Evolutionary conservation across 208 protist species (phyloP), one percentile per base, ranked within the genome.

Genomic region (Trypanosoma boissoni): DNA sequence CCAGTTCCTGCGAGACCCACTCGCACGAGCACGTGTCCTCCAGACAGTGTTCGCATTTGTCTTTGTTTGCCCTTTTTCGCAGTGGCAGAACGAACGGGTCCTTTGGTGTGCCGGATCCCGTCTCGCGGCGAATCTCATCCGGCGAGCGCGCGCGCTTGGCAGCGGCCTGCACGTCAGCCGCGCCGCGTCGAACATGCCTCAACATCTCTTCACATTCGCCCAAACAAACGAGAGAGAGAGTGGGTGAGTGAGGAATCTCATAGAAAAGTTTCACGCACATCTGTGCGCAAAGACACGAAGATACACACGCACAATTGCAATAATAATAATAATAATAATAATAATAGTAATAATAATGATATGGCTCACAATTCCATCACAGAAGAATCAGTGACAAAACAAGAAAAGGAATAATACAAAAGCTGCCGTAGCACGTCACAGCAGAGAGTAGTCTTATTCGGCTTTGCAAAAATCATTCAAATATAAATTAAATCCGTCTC

Each of bases 11-110:
- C 23, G 9, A 18, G 5, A 94, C 70, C 68, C 74, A 83, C 6
- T 44, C 12, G 58, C 88, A 94, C 28, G 66, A 44, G 59, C 88
- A 94, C 16, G 26, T 49, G 0, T 56, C 18, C 6, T 45, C 56
- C 3, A 63, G 27, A 55, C 88, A 94, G 68, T 88, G 76, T 1
- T 77, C 28, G 48, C 88, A 94, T 3, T 58, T 56, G 24, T 64
- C 74, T 2, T 14, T 16, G 50, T 94, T 94, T 0, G 76, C 63
- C 0, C 7, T 56, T 0, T 52, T 28, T 4, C 84, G 78, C 32
- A 94, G 43, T 0, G 80, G 68, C 26, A 86, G 66, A 0, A 63
- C 59, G 61, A 78, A 85, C 8, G 87, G 87, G 20, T 75, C 59
- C 18, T 56, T 48, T 9, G 78, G 45, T 9, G 65, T 59, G 2